Evolutionary conservation across 768 basidiomycete species (phyloP), one percentile per base, ranked within the genome.

Genomic region (Mycena vitilis): DNA sequence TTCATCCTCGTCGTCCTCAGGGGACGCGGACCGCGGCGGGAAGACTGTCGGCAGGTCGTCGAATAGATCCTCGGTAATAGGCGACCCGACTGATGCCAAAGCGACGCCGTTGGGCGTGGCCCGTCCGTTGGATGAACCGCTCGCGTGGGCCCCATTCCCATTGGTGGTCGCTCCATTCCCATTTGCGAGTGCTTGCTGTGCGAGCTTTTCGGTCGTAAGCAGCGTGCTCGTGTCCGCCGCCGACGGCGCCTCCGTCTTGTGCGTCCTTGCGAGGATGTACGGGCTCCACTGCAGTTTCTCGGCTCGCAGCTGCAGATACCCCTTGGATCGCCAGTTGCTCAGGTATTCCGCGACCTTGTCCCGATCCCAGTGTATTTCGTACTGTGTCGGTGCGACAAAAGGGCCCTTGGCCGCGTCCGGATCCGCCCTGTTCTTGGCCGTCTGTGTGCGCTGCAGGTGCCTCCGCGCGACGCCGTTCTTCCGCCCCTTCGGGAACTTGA

Each of bases 201-300:
- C 37, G 23, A 72, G 64, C 51, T 65, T 65, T 15, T 56, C 71
- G 6, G 64, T 69, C 1, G 71, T 72, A 51, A 69, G 5, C 45
- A 73, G 63, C 15, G n/a, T 23, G 42, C 60, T 65, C 30, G 69
- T 73, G 18, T 67, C 72, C 22, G 72, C 62, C 48, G 74, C 73
- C 59, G 53, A 60, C 30, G 56, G 23, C 25, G 54, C 71, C 68
- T 70, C 64, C 59, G 68, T 74, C 75, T 78, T 77, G 51, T 75
- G 73, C 53, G 70, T 75, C 73, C 87, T 82, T 7, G 90, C 83
- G 51, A 95, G 79, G 45, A 98, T 81, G 79, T 97, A 99, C 34
- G 97, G 97, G 69, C 91, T 96, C 94, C 97, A 99, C 75, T 95
- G 95, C 68, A 99, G 84, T 77, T 89, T 89, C 75, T 97, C 95